Percentiles rank a stretch among this genome's conserved stretches.
Conservation (phyloP, 352 stramenopile genomes). For the Thraustochytrium striatum region DNA sequence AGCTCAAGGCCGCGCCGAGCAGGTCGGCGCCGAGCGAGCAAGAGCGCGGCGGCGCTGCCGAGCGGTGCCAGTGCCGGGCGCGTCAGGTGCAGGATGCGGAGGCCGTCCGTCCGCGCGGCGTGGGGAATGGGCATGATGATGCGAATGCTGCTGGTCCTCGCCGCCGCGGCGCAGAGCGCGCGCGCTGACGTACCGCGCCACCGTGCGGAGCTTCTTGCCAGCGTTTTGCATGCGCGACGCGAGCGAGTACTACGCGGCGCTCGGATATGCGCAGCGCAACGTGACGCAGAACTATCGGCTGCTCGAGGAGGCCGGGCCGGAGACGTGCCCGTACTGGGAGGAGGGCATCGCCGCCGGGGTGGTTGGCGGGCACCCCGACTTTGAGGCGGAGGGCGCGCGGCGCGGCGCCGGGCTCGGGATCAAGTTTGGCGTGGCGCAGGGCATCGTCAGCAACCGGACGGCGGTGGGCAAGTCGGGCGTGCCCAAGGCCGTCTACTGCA, state of each 20-base stretch:
- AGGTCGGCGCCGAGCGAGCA: background rate
- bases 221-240: background rate
- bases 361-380: conserved; percentile 20
- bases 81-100: no score
- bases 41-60: background rate
- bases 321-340: conserved; percentile 21
- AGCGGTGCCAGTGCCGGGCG: background rate
- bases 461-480: background rate
- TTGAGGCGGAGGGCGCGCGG: background rate
- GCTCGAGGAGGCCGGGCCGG: background rate
- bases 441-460: background rate
- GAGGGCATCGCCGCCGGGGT: background rate
- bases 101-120: no score
- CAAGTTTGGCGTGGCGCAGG: background rate
- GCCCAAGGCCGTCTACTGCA: conserved; percentile 40
- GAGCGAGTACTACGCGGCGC: background rate
- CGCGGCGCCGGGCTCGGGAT: background rate
- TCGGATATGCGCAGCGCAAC: background rate
- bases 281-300: background rate
- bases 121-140: background rate
- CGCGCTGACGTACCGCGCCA: background rate
- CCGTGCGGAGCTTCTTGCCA: conserved; percentile 26
- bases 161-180: background rate
- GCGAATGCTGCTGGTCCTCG: background rate
- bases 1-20: background rate